Conservation (phyloP, 306 rosid genomes). For the Coriaria nepalensis region DNA sequence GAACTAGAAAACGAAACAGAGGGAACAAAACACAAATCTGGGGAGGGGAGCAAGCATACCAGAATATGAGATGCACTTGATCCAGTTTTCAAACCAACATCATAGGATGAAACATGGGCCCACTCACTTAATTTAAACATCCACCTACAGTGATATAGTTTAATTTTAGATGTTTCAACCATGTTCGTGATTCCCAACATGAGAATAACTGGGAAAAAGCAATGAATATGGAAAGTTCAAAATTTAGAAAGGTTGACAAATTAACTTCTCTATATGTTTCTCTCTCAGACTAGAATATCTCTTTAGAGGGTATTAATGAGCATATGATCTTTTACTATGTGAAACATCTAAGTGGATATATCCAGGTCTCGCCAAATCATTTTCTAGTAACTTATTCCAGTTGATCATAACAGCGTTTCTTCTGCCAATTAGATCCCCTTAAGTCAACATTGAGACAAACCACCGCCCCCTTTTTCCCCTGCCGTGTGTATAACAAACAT, state of each 20-base stretch:
- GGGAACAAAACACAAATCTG: not conserved
- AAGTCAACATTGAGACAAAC: too few relatives aligned
- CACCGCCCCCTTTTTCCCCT: too few relatives aligned
- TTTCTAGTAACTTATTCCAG: too few relatives aligned
- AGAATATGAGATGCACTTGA: slow-evolving; percentile 82
- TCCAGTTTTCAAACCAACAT: slow-evolving; percentile 81
- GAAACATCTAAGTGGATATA: too few relatives aligned
- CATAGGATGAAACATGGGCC: slow-evolving; percentile 85
- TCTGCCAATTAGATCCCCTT: too few relatives aligned
- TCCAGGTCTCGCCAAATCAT: too few relatives aligned
- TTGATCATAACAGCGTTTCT: too few relatives aligned
- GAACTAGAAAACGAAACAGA: slow-evolving; percentile 9
- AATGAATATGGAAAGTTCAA: too few relatives aligned
- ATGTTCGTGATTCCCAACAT: slow-evolving; percentile 1
- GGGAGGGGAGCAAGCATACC: slow-evolving; percentile 23
- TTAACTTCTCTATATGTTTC: not conserved
- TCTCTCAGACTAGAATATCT: too few relatives aligned
- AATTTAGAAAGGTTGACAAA: not conserved
- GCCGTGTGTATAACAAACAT: not conserved
- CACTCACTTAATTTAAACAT: slow-evolving; percentile 90
- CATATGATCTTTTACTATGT: too few relatives aligned
- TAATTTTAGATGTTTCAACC: slow-evolving; percentile 5
- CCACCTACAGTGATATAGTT: slow-evolving; percentile 47
- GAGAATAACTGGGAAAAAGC: not conserved
- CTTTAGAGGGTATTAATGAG: too few relatives aligned